phyloP scores from a whole-genome alignment of 1,284 basidiomycete species.

The Ganoderma multipileum region DNA sequence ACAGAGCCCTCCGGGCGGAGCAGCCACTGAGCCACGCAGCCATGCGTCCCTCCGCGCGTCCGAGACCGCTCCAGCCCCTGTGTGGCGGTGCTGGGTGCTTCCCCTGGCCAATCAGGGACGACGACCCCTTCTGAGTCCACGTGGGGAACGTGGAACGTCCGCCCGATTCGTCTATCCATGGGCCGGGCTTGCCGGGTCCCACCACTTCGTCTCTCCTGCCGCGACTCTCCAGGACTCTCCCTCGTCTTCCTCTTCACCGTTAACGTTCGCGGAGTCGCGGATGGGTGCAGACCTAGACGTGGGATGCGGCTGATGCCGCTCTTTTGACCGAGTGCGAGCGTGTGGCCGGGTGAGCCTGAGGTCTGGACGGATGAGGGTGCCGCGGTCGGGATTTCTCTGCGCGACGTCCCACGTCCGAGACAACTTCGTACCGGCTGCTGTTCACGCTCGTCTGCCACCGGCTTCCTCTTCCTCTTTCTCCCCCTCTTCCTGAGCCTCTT shows the following conservation, averaged over 20 bases:
- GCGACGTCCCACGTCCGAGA: neutral
- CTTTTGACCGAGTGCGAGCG: neutral
- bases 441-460: neutral
- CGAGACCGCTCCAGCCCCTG: conserved; percentile 28
- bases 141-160: conserved; percentile 18
- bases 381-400: neutral
- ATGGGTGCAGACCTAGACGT: neutral
- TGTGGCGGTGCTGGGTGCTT: conserved; percentile 24
- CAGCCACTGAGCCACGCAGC: no score
- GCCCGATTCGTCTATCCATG: neutral
- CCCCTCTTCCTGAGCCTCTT: no score
- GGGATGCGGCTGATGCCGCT: neutral
- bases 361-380: neutral
- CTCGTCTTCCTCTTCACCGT: neutral
- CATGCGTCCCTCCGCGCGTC: conserved; percentile 8
- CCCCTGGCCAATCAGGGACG: conserved; percentile 20
- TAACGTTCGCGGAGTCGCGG: neutral
- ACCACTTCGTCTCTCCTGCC: neutral
- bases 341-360: neutral
- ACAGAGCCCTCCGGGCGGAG: neutral
- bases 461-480: neutral
- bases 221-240: no score
- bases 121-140: neutral
- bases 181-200: conserved; percentile 11
- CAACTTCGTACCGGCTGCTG: neutral